These are phyloP conservation scores for Solanum infundibuliforme DNA, from an alignment of 257 asterid genomes.

Conservation along the genomic window DNA sequence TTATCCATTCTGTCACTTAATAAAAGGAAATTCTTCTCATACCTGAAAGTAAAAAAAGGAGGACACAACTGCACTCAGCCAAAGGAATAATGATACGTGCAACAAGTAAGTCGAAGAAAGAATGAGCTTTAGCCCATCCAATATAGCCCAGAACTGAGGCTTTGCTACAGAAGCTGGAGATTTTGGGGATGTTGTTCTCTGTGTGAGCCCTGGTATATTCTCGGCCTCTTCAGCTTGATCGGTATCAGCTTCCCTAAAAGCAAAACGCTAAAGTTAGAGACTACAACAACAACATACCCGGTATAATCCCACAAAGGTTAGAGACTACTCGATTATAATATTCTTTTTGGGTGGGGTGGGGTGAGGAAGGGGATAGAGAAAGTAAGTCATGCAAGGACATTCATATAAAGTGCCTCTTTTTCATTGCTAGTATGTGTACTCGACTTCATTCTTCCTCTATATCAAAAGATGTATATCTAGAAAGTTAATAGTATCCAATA, in stretches of 20 bases:
- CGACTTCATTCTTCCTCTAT: neutral
- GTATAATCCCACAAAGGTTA: neutral
- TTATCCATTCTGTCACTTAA: neutral
- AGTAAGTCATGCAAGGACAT: slow-evolving; percentile 1
- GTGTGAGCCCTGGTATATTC: slow-evolving; percentile 30
- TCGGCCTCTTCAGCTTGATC: slow-evolving; percentile 26
- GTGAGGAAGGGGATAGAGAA: neutral
- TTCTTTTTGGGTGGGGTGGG: neutral
- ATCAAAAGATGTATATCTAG: neutral
- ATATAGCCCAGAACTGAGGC: slow-evolving; percentile 68
- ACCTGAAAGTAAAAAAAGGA: slow-evolving; percentile 99
- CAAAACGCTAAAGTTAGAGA: slow-evolving; percentile 9
- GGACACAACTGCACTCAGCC: slow-evolving; percentile 89
- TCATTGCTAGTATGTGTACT: neutral
- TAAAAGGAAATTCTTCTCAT: slow-evolving; percentile 3
- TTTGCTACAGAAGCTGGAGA: slow-evolving; percentile 29
- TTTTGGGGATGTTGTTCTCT: slow-evolving; percentile 42
- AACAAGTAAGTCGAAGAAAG: slow-evolving; percentile 69
- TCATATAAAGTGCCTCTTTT: neutral
- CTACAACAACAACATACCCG: neutral
- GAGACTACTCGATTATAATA: neutral
- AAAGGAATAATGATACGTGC: slow-evolving; percentile 74
- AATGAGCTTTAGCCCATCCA: slow-evolving; percentile 86
- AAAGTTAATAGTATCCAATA: neutral
- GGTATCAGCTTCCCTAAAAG: slow-evolving; percentile 46